Evolutionary conservation across 495 filamentous ascomycete species (phyloP).

Genomic region (Daldinia childiae): DNA sequence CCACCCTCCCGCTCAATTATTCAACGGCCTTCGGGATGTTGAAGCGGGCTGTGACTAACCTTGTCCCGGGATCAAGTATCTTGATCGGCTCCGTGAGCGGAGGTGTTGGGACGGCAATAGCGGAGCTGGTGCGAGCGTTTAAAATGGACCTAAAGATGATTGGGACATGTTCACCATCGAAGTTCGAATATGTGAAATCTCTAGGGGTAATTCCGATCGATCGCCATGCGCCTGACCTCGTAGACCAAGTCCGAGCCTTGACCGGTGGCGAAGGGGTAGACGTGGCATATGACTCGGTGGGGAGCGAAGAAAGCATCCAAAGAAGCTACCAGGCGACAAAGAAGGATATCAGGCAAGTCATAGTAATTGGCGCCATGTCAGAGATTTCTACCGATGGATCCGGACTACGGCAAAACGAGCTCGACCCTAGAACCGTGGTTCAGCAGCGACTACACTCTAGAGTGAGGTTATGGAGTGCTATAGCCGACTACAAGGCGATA

Average conservation of each 20-base stretch:
- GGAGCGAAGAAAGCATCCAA: background rate
- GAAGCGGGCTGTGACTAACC: background rate
- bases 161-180: constrained; percentile 2
- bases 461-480: background rate
- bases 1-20: background rate
- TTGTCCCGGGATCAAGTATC: background rate
- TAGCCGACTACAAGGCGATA: background rate
- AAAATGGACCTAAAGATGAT: constrained; percentile 3
- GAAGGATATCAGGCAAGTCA: background rate
- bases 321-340: background rate
- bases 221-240: background rate
- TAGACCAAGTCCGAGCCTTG: background rate
- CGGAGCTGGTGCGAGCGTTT: background rate
- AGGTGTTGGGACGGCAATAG: constrained; percentile 6
- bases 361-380: background rate
- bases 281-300: background rate
- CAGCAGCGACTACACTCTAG: background rate
- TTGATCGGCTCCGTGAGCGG: constrained; percentile 9
- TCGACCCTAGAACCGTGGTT: background rate
- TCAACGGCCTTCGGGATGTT: constrained; percentile 7
- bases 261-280: background rate
- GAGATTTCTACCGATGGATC: background rate
- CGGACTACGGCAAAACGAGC: background rate
- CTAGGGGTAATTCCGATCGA: background rate
- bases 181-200: constrained; percentile 15